phyloP scores from a whole-genome alignment of 1,284 basidiomycete species.

The Trichosporon asahii region DNA sequence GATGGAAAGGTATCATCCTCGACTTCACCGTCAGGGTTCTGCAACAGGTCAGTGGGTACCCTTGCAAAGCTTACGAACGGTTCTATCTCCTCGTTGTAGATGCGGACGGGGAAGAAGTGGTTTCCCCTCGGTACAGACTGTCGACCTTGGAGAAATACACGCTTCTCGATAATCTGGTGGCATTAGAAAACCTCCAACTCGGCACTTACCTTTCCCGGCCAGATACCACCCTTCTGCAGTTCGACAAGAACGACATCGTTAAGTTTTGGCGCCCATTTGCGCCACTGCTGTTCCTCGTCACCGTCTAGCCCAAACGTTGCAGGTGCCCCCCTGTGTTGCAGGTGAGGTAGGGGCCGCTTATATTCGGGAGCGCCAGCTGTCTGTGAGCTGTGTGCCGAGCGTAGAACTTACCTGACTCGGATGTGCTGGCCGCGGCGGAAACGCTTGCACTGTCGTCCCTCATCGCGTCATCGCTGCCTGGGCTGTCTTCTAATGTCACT shows the following conservation, averaged over 20 bases:
- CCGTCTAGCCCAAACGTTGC: constrained; percentile 27
- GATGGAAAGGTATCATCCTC: constrained; percentile 37
- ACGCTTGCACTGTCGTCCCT: background rate
- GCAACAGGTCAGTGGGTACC: background rate
- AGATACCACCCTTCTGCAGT: constrained; percentile 27
- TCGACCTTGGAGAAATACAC: constrained; percentile 42
- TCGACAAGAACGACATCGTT: constrained; percentile 44
- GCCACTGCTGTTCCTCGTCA: constrained; percentile 42
- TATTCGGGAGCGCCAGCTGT: constrained; percentile 4
- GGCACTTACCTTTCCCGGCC: constrained; percentile 42
- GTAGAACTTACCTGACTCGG: background rate
- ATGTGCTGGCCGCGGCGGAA: background rate
- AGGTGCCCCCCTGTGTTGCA: constrained; percentile 35
- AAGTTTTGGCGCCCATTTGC: constrained; percentile 39
- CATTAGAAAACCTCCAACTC: background rate
- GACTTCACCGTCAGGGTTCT: constrained; percentile 46
- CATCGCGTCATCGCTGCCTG: constrained; percentile 9
- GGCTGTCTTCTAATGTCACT: constrained; percentile 13
- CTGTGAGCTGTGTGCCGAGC: background rate
- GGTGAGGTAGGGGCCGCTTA: constrained; percentile 26
- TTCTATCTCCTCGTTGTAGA: constrained; percentile 37
- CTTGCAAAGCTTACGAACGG: constrained; percentile 32
- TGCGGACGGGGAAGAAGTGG: constrained; percentile 45
- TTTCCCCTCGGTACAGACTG: constrained; percentile 39
- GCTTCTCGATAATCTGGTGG: constrained; percentile 46